These are phyloP conservation scores for Centaurea solstitialis DNA, from an alignment of 129 eudicot genomes.

Conservation along the genomic window DNA sequence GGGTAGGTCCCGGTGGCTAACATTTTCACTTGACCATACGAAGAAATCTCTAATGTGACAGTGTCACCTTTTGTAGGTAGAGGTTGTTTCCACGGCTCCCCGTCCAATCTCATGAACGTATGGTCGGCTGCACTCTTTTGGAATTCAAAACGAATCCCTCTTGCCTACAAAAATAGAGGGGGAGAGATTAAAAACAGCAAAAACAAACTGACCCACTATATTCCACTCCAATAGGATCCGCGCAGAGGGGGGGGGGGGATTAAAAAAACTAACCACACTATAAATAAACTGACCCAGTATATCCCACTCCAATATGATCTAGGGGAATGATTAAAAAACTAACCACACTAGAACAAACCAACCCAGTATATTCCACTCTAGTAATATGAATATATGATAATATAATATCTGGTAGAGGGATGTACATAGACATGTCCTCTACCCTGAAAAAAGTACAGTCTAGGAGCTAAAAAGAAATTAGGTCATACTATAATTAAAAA, in stretches of 20 bases:
- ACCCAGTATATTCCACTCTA: background rate
- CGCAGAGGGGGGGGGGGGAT: background rate
- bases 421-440: background rate
- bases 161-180: conserved; percentile 35
- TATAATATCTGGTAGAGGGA: background rate
- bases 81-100: conserved; percentile 91
- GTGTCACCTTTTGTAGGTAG: conserved; percentile 63
- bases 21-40: conserved; percentile 63
- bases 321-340: background rate
- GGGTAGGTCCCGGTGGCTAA: conserved; percentile 42
- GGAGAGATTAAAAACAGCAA: background rate
- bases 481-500: too few relatives aligned
- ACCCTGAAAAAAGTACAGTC: too few relatives aligned
- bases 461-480: too few relatives aligned
- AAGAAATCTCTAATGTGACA: conserved; percentile 61
- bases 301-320: background rate
- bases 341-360: too few relatives aligned
- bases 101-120: conserved; percentile 75
- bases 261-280: too few relatives aligned
- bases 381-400: too few relatives aligned
- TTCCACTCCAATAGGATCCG: background rate
- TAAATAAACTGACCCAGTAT: background rate
- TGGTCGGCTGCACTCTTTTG: conserved; percentile 59
- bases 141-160: conserved; percentile 64
- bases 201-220: background rate